Percentiles rank a stretch among this genome's conserved stretches.
Conservation (phyloP, 306 rosid species). For the Vachellia collinsii region DNA sequence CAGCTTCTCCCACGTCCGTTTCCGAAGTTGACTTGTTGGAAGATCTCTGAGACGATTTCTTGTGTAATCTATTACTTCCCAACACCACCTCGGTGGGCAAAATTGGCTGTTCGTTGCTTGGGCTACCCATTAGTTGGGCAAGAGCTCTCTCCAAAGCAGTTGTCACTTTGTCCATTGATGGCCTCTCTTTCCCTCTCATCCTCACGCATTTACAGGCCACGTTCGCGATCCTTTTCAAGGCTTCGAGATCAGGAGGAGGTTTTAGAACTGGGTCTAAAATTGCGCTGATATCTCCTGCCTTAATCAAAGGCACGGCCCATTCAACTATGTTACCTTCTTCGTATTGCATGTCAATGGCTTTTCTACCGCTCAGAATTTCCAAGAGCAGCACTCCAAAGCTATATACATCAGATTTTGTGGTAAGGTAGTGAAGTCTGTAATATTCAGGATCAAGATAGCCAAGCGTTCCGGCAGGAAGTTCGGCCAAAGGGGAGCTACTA, state of each 20-base stretch:
- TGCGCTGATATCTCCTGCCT: slow-evolving; percentile 60
- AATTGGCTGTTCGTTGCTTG: slow-evolving; percentile 90
- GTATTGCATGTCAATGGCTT: slow-evolving; percentile 93
- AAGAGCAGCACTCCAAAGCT: slow-evolving; percentile 89
- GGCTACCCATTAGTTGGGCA: slow-evolving; percentile 89
- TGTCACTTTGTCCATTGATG: slow-evolving; percentile 96
- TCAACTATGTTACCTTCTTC: slow-evolving; percentile 91
- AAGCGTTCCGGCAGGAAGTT: slow-evolving; percentile 91
- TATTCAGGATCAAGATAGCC: slow-evolving; percentile 98
- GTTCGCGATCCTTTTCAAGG: slow-evolving; percentile 87
- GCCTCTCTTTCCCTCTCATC: slow-evolving; percentile 97
- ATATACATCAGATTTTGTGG: slow-evolving; percentile 94
- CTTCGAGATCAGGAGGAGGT: slow-evolving; percentile 73
- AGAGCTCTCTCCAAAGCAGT: slow-evolving; percentile 88
- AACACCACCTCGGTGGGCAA: slow-evolving; percentile 91
- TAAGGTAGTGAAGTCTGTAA: slow-evolving; percentile 94
- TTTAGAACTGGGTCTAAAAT: slow-evolving; percentile 74
- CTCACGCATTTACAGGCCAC: slow-evolving; percentile 93
- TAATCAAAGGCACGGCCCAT: slow-evolving; percentile 93
- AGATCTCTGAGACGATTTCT: slow-evolving; percentile 86
- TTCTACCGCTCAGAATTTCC: slow-evolving; percentile 90
- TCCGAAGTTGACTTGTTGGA: slow-evolving; percentile 80
- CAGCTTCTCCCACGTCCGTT: slow-evolving; percentile 71
- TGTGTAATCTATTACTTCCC: slow-evolving; percentile 90
- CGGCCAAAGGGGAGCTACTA: slow-evolving; percentile 87